phyloP scores from a whole-genome alignment of 2,329 filamentous ascomycete genomes.

The Tolypocladium inflatum region DNA sequence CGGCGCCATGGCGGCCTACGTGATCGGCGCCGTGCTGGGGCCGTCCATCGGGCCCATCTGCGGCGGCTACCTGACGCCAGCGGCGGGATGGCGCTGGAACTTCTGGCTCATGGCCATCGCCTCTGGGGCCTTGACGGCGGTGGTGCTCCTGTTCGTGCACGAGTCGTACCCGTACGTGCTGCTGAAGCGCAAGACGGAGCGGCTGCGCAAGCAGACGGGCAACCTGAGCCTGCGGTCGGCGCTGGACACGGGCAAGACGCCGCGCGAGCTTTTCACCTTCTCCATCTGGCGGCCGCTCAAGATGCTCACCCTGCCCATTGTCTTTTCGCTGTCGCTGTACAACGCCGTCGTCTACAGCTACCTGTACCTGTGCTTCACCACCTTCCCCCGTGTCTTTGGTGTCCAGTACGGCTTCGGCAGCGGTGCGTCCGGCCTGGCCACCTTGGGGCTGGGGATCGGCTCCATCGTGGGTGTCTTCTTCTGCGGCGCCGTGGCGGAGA shows the following conservation, averaged over 20 bases:
- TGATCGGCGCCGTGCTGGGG: slow-evolving; percentile 51
- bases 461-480: neutral
- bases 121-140: slow-evolving; percentile 15
- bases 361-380: neutral
- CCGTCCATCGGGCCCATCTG: slow-evolving; percentile 42
- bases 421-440: neutral
- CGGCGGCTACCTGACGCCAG: slow-evolving; percentile 29
- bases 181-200: slow-evolving; percentile 45
- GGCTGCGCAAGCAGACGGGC: slow-evolving; percentile 40
- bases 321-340: neutral
- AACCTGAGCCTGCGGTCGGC: slow-evolving; percentile 39
- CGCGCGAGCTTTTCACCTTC: neutral
- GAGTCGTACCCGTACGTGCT: slow-evolving; percentile 53
- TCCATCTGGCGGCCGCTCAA: neutral
- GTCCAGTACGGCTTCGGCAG: neutral
- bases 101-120: slow-evolving; percentile 21
- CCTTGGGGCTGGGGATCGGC: neutral
- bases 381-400: neutral
- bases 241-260: slow-evolving; percentile 7
- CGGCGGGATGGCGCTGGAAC: slow-evolving; percentile 40
- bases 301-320: neutral
- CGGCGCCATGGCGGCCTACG: slow-evolving; percentile 55
- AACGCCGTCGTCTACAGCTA: neutral
- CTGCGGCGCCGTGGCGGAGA: neutral
- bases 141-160: slow-evolving; percentile 37